A percentile compares a stretch with the other conserved stretches of the same genome.
These are phyloP conservation scores for Litchi chinensis DNA, from an alignment of 345 rosid species.

Conservation along the genomic window DNA sequence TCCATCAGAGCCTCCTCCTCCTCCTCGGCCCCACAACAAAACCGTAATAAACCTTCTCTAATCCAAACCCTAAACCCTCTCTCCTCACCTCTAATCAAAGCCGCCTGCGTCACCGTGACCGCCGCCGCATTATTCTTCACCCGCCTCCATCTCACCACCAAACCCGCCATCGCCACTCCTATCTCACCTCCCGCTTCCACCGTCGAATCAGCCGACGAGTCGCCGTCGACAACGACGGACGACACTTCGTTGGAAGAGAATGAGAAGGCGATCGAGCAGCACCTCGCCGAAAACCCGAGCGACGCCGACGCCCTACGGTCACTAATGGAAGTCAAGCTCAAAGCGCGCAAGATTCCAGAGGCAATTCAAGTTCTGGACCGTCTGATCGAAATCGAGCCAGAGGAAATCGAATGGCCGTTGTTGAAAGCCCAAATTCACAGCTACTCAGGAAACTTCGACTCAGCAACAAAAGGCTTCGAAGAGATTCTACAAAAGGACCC, in stretches of 20 bases:
- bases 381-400: slow-evolving; percentile 72
- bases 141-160: slow-evolving; percentile 41
- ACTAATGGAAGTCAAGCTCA: slow-evolving; percentile 74
- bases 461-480: slow-evolving; percentile 61
- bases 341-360: slow-evolving; percentile 53
- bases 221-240: slow-evolving; percentile 20
- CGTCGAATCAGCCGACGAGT: slow-evolving; percentile 33
- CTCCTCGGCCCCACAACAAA: slow-evolving; percentile 29
- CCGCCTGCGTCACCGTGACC: slow-evolving; percentile 59
- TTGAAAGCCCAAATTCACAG: slow-evolving; percentile 63
- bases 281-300: slow-evolving; percentile 40
- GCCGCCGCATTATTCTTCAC: slow-evolving; percentile 63
- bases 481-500: slow-evolving; percentile 70
- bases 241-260: slow-evolving; percentile 41
- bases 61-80: slow-evolving; percentile 34
- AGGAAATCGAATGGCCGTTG: slow-evolving; percentile 76
- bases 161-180: slow-evolving; percentile 61
- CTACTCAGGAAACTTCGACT: slow-evolving; percentile 62
- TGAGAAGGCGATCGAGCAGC: slow-evolving; percentile 55
- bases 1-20: slow-evolving; percentile 54
- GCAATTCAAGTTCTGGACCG: slow-evolving; percentile 63
- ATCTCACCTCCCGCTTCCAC: slow-evolving; percentile 31
- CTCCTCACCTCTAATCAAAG: slow-evolving; percentile 44
- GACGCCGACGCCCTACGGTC: slow-evolving; percentile 57
- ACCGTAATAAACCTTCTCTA: slow-evolving; percentile 23